Conservation (phyloP, 2,329 filamentous ascomycete species). For the Phialophora verrucosa region DNA sequence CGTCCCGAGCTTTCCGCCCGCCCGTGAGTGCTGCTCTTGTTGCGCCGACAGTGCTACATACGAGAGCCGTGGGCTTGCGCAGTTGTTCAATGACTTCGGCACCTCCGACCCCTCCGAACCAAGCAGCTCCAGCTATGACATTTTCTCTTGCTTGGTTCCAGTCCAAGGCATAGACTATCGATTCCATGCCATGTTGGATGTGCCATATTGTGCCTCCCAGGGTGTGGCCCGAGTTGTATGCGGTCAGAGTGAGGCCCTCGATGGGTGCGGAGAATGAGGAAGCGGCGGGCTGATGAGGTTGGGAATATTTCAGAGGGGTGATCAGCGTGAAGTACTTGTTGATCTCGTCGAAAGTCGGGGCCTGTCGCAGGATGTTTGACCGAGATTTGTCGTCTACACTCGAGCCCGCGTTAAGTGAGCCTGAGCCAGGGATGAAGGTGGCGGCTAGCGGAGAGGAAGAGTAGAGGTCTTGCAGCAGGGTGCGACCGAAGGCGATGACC, state of each 20-base stretch:
- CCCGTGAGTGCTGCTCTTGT: conserved; percentile 72
- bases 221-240: conserved; percentile 95
- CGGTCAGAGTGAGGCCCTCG: conserved; percentile 90
- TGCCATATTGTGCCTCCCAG: conserved; percentile 98
- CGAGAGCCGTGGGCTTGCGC: conserved; percentile 87
- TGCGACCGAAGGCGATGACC: conserved; percentile 90
- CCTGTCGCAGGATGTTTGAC: conserved; percentile 63
- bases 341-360: conserved; percentile 86
- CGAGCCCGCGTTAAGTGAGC: conserved; percentile 40
- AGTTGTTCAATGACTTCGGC: conserved; percentile 93
- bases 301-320: conserved; percentile 92
- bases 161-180: conserved; percentile 95
- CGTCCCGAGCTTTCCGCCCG: conserved; percentile 80
- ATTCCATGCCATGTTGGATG: conserved; percentile 94
- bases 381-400: conserved; percentile 56
- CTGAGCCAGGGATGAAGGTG: conserved; percentile 71
- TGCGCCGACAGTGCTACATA: conserved; percentile 86
- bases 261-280: conserved; percentile 88
- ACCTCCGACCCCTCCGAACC: conserved; percentile 83
- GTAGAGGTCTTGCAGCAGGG: conserved; percentile 89
- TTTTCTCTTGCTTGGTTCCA: conserved; percentile 99
- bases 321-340: conserved; percentile 89
- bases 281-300: conserved; percentile 86
- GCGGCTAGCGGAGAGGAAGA: conserved; percentile 85
- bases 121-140: conserved; percentile 89